Conservation (phyloP, 2,329 filamentous ascomycete species). For the Fusarium robinianum region DNA sequence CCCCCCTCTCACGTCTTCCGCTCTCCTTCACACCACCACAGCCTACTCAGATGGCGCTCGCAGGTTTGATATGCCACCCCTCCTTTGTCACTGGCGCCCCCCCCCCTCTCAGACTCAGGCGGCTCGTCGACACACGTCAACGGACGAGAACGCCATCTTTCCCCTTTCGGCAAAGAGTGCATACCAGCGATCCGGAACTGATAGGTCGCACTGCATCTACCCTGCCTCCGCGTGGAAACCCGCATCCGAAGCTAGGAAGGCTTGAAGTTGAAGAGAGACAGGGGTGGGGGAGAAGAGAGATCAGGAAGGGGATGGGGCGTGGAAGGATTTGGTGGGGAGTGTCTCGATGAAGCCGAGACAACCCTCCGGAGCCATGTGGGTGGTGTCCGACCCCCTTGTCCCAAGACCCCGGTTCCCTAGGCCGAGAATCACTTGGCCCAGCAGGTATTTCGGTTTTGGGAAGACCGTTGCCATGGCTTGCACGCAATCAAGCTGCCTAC, state of each 20-base stretch:
- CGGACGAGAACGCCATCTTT: conserved; percentile 5
- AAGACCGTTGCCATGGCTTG: conserved; percentile 2
- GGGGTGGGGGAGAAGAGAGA: conserved; percentile 5
- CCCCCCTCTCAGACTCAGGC: conserved; percentile 5
- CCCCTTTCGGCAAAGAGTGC: conserved; percentile 18
- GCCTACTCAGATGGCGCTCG: conserved; percentile 1
- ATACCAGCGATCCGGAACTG: conserved; percentile 24
- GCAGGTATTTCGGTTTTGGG: conserved; percentile 14
- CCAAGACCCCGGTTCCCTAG: neutral
- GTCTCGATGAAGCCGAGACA: too few relatives aligned
- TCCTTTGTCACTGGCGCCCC: too few relatives aligned
- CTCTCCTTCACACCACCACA: neutral
- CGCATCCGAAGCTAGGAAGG: neutral
- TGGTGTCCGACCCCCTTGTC: too few relatives aligned
- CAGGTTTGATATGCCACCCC: conserved; percentile 20
- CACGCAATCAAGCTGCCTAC: too few relatives aligned
- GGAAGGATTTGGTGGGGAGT: too few relatives aligned
- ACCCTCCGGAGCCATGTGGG: too few relatives aligned
- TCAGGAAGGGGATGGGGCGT: conserved; percentile 12
- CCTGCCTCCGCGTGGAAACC: conserved; percentile 18
- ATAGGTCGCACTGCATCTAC: conserved; percentile 12
- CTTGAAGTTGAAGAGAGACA: neutral
- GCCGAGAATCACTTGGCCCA: conserved; percentile 1
- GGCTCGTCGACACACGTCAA: conserved; percentile 3
- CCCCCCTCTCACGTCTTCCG: neutral